Evolutionary conservation across 495 filamentous ascomycete genomes (phyloP), one percentile per base, ranked within the genome.

Genomic region (Talaromyces trachyspermus): DNA sequence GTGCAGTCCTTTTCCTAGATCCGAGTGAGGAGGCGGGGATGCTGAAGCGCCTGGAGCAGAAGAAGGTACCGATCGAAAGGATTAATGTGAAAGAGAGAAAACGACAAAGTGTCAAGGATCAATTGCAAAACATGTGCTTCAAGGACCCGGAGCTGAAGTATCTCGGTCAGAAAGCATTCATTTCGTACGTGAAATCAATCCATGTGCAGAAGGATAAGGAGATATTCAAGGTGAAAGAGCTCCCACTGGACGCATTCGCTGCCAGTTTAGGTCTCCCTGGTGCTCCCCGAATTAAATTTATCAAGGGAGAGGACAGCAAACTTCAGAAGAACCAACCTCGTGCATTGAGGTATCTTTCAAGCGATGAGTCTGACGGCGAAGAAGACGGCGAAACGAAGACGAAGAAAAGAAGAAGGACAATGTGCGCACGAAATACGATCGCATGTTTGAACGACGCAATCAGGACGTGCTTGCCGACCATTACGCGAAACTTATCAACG

Each of bases 391-490:
- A 49, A 2, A 61, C 61, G 9, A 55, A 58, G 19, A 68, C 65
- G 38, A 68, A 67, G 44, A 65, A n/a, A n/a, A 63, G 47, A 71
- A 71, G 54, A 75, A 74, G 56, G 85, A 80, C 59, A 79, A 85
- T 64, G 86, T 90, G 5, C 76, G 88, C 36, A 97, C 92, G 18
- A 95, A 92, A 63, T 90, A 91, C 59, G 87, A 97, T 58, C 87
- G 89, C 49, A 95, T 96, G 89, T 94, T 95, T 55, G 91, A 95
- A 68, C 73, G 92, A 51, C 83, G 82, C 49, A 95, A 97, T 65
- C 89, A 95, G 54, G 88, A 94, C 51, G 82, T 99, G n/a, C 68
- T 99, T 50, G 86, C 92, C 32, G 81, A 81, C 30, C 94, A 96
- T 65, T 97, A 95, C 66, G 79, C 79, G 32, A 95, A 88, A 53